A percentile compares a stretch with the other conserved stretches of the same genome.
phyloP scores from a whole-genome alignment of 2,329 filamentous ascomycete species.

The Colletotrichum tamarilloi region DNA sequence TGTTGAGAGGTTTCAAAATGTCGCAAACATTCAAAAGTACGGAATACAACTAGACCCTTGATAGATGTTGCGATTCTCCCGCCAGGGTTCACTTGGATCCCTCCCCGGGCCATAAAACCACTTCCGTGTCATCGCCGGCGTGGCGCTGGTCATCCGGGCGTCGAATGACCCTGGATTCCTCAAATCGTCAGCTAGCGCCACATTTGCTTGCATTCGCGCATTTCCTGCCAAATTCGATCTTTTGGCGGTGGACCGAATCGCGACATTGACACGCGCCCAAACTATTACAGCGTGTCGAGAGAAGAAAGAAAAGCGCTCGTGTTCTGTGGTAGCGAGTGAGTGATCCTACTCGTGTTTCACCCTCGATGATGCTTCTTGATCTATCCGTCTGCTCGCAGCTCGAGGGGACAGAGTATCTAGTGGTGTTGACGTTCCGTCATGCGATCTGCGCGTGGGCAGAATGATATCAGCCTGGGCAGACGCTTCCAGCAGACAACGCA shows the following conservation, averaged over 20 bases:
- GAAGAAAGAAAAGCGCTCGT: background rate
- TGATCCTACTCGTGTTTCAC: background rate
- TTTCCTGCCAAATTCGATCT: background rate
- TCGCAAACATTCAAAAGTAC: background rate
- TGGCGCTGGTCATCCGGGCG: background rate
- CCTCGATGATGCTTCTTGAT: background rate
- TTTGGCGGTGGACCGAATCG: background rate
- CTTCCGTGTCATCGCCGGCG: background rate
- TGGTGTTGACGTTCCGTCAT: background rate
- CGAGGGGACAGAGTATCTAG: background rate
- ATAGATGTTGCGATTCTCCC: background rate
- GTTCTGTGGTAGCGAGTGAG: too few species aligned
- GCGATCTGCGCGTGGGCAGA: background rate
- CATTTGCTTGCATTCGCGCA: background rate
- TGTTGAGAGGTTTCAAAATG: background rate
- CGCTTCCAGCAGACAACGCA: background rate
- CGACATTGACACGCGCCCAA: background rate
- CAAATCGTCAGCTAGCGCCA: background rate
- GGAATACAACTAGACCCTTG: background rate
- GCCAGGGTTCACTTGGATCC: background rate
- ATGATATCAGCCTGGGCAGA: constrained; percentile 5
- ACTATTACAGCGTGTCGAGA: background rate
- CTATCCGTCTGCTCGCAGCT: background rate
- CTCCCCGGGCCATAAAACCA: background rate
- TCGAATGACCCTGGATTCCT: background rate